Base-by-base conservation (phyloP, 257 asterid genomes). In the Scutellaria baicalensis region DNA sequence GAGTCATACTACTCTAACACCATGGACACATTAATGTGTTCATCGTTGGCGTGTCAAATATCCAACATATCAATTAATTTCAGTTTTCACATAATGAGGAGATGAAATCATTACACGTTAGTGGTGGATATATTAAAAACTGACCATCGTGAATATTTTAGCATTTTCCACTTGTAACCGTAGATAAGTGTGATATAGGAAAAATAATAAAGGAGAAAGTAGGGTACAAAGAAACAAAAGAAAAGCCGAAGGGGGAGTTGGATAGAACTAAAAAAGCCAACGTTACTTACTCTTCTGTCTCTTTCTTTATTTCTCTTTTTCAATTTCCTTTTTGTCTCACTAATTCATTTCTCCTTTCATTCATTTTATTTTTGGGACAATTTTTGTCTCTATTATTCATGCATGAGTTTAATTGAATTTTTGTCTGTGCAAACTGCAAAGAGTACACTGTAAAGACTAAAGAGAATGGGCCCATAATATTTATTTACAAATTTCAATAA, bases 211-310 rank as follows among this genome's bases (percentile, higher is more conserved):
- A 23, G 5, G 57, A 11, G 59, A 42, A 40, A 50, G 59, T 27
- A 31, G 42, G 40, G 65, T 16, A 66, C 20, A 36, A 71, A 64
- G 54, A 49, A 58, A 63, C 59, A 73, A 65, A 64, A 65, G 11
- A 49, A 38, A 59, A 66, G 68, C 45, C 40, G 59, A 47, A 66
- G 23, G 11, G 12, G 36, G 7, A 42, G 1, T 66, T 66, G 73
- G 77, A 14, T 57, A 56, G 66, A 65, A 45, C 63, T 45, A n/a
- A n/a, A 73, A 73, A 73, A 74, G 45, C 54, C 49, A 57, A 48
- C 67, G 49, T 60, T 42, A 51, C 18, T 40, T 59, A 13, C 65
- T 58, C 31, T 73, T 64, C 56, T 73, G 78, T 73, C 68, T 73
- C 76, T 50, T 62, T 45, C 63, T 49, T 50, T 45, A 38, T 43